Conservation (phyloP, 495 filamentous ascomycete genomes). For the Cudoniella acicularis region DNA sequence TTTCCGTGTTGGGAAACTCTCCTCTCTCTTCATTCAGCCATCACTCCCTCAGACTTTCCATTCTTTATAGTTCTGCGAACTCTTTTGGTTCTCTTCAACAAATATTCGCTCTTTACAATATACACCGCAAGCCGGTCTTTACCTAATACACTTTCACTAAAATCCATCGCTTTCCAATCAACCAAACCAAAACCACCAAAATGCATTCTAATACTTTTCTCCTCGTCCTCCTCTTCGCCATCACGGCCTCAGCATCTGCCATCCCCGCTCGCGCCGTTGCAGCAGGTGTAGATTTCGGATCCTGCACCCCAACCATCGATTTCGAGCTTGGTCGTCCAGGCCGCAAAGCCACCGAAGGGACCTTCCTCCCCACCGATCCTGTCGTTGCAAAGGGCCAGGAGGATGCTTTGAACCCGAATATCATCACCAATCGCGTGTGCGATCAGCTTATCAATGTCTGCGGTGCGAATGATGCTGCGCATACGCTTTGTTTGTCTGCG, state of each 20-base stretch:
- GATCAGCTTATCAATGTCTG: constrained; percentile 45
- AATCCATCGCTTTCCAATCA: neutral
- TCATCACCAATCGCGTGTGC: constrained; percentile 63
- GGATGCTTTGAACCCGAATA: constrained; percentile 56
- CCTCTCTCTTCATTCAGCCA: neutral
- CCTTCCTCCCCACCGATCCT: constrained; percentile 48
- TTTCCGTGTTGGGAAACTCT: neutral
- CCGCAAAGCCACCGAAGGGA: constrained; percentile 44
- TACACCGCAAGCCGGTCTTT: neutral
- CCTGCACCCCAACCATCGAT: constrained; percentile 49
- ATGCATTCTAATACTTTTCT: constrained; percentile 9
- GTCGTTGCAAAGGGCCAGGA: constrained; percentile 43
- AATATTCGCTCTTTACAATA: neutral
- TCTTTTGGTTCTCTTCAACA: neutral
- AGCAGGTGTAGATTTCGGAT: constrained; percentile 33
- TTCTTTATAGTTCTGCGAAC: constrained; percentile 6
- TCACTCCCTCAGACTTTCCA: constrained; percentile 1
- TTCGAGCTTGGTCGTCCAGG: constrained; percentile 43
- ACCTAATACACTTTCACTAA: neutral
- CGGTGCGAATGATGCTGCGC: constrained; percentile 35
- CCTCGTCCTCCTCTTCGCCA: constrained; percentile 11
- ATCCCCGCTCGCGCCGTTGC: neutral
- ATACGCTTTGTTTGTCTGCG: constrained; percentile 37
- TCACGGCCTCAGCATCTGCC: neutral
- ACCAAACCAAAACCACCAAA: neutral